A percentile compares a stretch with the other conserved stretches of the same genome.
These are phyloP conservation scores for Syzygium aromaticum DNA, from an alignment of 345 rosid genomes.

Conservation along the genomic window DNA sequence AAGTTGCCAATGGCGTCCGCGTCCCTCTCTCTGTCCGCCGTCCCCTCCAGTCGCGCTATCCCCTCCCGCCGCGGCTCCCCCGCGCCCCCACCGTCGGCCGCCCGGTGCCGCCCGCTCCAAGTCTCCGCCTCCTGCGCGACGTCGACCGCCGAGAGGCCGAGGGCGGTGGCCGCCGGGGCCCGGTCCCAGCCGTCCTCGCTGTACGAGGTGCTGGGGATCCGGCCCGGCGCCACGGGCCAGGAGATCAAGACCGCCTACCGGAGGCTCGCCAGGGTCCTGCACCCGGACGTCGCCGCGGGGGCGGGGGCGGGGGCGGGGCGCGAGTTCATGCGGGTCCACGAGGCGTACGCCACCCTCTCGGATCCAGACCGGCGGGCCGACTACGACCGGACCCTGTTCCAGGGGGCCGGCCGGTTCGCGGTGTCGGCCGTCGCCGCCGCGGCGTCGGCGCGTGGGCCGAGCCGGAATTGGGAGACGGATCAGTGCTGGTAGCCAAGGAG, in stretches of 20 bases:
- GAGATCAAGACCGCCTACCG: slow-evolving; percentile 69
- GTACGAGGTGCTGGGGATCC: slow-evolving; percentile 56
- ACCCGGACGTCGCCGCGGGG: slow-evolving; percentile 46
- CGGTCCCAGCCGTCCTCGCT: slow-evolving; percentile 19
- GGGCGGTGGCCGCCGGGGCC: neutral
- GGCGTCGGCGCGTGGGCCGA: slow-evolving; percentile 12
- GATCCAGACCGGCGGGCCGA: slow-evolving; percentile 56
- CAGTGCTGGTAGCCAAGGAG: slow-evolving; percentile 49
- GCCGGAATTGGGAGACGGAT: slow-evolving; percentile 61
- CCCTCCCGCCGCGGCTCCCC: neutral
- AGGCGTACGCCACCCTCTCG: slow-evolving; percentile 57
- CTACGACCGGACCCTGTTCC: slow-evolving; percentile 36
- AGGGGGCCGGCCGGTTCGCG: slow-evolving; percentile 10
- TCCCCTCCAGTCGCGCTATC: neutral
- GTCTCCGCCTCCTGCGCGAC: slow-evolving; percentile 26
- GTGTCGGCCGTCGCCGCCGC: slow-evolving; percentile 8
- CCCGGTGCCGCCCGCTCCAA: slow-evolving; percentile 23
- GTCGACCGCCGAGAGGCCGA: slow-evolving; percentile 25
- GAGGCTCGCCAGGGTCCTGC: slow-evolving; percentile 44
- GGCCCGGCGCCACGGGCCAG: slow-evolving; percentile 35
- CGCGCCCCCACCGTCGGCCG: neutral
- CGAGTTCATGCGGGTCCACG: slow-evolving; percentile 51
- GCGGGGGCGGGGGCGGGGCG: slow-evolving; percentile 6
- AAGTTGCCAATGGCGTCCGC: slow-evolving; percentile 11
- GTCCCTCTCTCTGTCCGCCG: slow-evolving; percentile 10